These are phyloP conservation scores for Fraxinus sp. DNA, from an alignment of 305 asterid species.

Conservation along the genomic window DNA sequence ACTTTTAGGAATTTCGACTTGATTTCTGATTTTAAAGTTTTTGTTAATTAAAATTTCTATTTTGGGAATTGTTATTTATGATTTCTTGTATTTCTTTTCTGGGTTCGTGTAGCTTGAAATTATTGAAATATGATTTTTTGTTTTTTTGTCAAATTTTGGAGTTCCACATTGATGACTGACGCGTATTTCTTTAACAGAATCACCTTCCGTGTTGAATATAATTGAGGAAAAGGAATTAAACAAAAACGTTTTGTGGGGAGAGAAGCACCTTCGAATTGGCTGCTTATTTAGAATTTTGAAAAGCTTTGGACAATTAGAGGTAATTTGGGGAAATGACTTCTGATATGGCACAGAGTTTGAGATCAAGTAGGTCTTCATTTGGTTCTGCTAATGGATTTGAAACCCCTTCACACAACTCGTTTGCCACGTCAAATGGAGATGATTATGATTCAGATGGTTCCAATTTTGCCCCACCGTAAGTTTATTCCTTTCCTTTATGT, in stretches of 20 bases:
- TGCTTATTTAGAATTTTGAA: constrained; percentile 18
- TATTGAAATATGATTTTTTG: not conserved
- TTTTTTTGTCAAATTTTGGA: not conserved
- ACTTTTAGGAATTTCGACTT: not conserved
- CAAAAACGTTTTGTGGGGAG: constrained; percentile 7
- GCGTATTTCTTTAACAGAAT: constrained; percentile 16
- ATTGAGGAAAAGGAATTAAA: not conserved
- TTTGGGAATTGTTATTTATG: not conserved
- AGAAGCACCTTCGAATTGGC: constrained; percentile 21
- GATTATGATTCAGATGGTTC: constrained; percentile 96
- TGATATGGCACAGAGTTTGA: constrained; percentile 78
- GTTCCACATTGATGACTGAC: constrained; percentile 14
- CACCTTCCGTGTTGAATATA: not conserved
- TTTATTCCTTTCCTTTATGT: constrained; percentile 16
- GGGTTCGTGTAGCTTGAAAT: not conserved
- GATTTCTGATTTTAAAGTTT: not conserved
- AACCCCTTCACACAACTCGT: constrained; percentile 62
- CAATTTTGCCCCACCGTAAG: constrained; percentile 82
- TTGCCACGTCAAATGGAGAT: constrained; percentile 66
- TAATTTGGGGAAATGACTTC: constrained; percentile 47
- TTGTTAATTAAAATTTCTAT: not conserved
- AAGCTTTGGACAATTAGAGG: constrained; percentile 13
- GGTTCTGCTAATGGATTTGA: constrained; percentile 78
- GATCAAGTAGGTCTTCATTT: constrained; percentile 76
- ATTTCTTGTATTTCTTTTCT: not conserved